Base-by-base conservation (phyloP, 2,329 filamentous ascomycete genomes). In the Eurotiales sp. region DNA sequence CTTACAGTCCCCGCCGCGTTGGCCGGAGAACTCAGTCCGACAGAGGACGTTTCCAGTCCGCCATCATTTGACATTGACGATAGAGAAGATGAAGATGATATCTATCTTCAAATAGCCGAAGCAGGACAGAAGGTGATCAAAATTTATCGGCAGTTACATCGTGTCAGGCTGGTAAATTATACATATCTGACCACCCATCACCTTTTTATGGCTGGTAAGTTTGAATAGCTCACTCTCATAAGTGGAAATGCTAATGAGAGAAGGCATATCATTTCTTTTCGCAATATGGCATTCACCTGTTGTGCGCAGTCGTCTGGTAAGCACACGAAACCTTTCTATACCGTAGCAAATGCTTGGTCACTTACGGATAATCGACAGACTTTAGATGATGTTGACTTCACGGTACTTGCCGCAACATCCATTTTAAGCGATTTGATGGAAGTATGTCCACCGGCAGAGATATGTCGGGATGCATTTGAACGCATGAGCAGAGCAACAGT, bases 301-400 rank as follows among this genome's bases (percentile, higher is more conserved):
- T 49, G 92, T 97, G 45, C 83, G 92, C 61, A 90, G 87, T 66
- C 84, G 88, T 51, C 75, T 97, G 69, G 88, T 92, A 81, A 74
- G 87, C 76, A 56, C n/a, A 32, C 23, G 14, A n/a, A 25, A 19
- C n/a, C 4, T 2, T 37, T 25, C 8, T 8, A 4, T 3, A 47
- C 3, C 12, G 10, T 12, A 12, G 15, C 3, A 2, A 27, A 12
- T 1, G 14, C 11, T 42, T 19, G 19, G 4, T 21, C 25, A 32
- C 27, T 54, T 8, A 48, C 21, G 30, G 15, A 40, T n/a, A 4
- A 21, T 44, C 51, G 53, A 50, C 55, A 80, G 77, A 88, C 87
- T 7, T 87, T 96, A 73, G 91, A 97, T 63, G 92, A 97, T 66
- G 90, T 97, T n/a, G 92, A 97, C 66, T 96, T 96, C 62, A 97